These are phyloP conservation scores for Penicillium arizonense DNA, from an alignment of 495 filamentous ascomycete genomes.

Conservation along the genomic window DNA sequence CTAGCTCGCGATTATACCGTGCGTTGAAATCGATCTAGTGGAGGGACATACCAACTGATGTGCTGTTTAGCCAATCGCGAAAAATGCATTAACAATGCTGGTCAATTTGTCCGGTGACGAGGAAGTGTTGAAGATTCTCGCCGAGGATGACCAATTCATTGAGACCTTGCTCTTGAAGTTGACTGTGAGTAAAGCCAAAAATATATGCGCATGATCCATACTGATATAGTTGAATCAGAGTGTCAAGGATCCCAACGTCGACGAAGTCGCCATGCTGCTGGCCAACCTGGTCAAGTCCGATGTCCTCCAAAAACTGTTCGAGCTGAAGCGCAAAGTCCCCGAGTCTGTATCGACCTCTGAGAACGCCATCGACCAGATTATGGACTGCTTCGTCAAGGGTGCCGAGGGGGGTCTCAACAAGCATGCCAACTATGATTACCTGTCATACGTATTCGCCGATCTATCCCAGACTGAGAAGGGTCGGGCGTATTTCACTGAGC, in stretches of 20 bases:
- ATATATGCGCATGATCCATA: not conserved
- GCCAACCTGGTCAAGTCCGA: slow-evolving; percentile 87
- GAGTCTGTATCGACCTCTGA: slow-evolving; percentile 63
- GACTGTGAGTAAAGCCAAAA: slow-evolving; percentile 58
- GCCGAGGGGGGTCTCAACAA: slow-evolving; percentile 79
- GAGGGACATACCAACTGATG: slow-evolving; percentile 3
- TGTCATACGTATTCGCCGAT: slow-evolving; percentile 92
- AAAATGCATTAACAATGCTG: slow-evolving; percentile 88
- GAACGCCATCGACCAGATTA: slow-evolving; percentile 79
- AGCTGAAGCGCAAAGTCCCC: slow-evolving; percentile 59
- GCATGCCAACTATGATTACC: slow-evolving; percentile 84
- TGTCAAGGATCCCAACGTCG: slow-evolving; percentile 68
- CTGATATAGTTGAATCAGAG: slow-evolving; percentile 41
- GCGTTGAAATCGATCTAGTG: slow-evolving; percentile 24
- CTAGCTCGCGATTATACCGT: slow-evolving; percentile 78
- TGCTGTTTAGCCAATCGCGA: slow-evolving; percentile 69
- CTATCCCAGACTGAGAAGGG: slow-evolving; percentile 74
- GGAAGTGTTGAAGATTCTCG: slow-evolving; percentile 69
- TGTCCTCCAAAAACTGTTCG: slow-evolving; percentile 62
- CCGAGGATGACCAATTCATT: slow-evolving; percentile 77
- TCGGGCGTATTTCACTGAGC: slow-evolving; percentile 70
- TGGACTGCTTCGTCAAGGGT: slow-evolving; percentile 94
- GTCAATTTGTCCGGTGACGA: slow-evolving; percentile 83
- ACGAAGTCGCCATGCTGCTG: slow-evolving; percentile 85
- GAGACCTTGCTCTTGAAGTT: slow-evolving; percentile 68